A percentile compares a stretch with the other conserved stretches of the same genome.
Conservation (phyloP, 2,329 filamentous ascomycete genomes). For the Pyrenophora tritici-repentis region DNA sequence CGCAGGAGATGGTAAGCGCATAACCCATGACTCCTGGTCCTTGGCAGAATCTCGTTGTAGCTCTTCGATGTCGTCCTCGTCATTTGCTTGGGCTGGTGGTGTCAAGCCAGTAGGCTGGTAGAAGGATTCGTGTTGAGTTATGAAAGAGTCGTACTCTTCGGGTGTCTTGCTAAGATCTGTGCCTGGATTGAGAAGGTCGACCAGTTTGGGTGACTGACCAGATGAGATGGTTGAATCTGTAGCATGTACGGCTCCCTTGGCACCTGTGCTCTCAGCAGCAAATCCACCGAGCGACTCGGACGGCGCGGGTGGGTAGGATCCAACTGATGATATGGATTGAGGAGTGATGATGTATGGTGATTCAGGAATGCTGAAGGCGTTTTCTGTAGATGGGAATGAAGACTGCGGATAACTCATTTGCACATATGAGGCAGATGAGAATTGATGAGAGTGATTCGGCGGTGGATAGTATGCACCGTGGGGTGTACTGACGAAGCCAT, state of each 20-base stretch:
- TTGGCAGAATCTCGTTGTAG: constrained; percentile 52
- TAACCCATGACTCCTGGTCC: constrained; percentile 43
- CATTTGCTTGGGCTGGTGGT: constrained; percentile 40
- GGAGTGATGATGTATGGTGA: constrained; percentile 33
- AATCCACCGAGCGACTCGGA: constrained; percentile 47
- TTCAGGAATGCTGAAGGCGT: constrained; percentile 17
- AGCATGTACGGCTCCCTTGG: constrained; percentile 31
- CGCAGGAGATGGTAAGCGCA: constrained; percentile 46
- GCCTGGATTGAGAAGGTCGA: constrained; percentile 56
- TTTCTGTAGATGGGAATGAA: constrained; percentile 10
- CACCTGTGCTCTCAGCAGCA: constrained; percentile 40
- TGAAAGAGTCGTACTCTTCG: constrained; percentile 43
- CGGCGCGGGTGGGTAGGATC: constrained; percentile 43
- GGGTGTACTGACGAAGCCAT: constrained; percentile 9
- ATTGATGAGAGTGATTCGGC: constrained; percentile 14
- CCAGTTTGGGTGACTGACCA: constrained; percentile 55
- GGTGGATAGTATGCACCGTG: constrained; percentile 21
- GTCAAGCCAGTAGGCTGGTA: constrained; percentile 40
- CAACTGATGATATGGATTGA: constrained; percentile 35
- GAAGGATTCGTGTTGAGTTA: constrained; percentile 43
- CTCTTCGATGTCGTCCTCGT: constrained; percentile 59
- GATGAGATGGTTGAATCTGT: constrained; percentile 47
- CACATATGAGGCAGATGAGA: constrained; percentile 15
- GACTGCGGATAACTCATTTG: constrained; percentile 18
- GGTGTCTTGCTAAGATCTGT: constrained; percentile 53